phyloP scores from a whole-genome alignment of 2,329 filamentous ascomycete species.

The Alternaria metachromatica region DNA sequence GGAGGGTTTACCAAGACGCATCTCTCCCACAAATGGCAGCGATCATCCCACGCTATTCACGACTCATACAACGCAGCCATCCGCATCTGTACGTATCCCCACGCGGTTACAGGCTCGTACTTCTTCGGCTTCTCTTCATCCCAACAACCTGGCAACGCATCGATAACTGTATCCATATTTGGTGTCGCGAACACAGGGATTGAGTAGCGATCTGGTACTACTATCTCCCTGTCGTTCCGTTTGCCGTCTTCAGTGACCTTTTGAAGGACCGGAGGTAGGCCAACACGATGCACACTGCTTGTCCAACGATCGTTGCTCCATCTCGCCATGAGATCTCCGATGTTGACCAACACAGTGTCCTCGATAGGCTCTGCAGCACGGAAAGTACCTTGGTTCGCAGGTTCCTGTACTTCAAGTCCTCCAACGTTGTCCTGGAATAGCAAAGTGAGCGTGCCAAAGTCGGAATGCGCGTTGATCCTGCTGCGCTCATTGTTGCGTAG shows the following conservation, averaged over 20 bases:
- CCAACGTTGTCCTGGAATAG: conserved; percentile 53
- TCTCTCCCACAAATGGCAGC: background rate
- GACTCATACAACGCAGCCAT: conserved; percentile 26
- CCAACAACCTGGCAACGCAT: conserved; percentile 45
- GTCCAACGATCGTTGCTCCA: conserved; percentile 49
- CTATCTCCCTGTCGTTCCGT: conserved; percentile 14
- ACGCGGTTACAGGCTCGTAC: conserved; percentile 50
- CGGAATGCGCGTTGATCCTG: conserved; percentile 53
- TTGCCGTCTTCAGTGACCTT: background rate
- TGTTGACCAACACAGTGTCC: conserved; percentile 48
- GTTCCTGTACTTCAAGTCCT: conserved; percentile 49
- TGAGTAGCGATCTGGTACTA: conserved; percentile 47
- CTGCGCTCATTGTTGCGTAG: conserved; percentile 27
- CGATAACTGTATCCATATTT: conserved; percentile 48
- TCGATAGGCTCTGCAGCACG: conserved; percentile 37
- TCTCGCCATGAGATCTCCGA: conserved; percentile 50
- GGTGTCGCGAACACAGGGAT: conserved; percentile 52
- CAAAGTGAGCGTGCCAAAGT: conserved; percentile 52
- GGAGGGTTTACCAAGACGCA: background rate
- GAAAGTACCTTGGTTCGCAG: conserved; percentile 34
- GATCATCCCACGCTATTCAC: background rate
- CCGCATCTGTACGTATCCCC: conserved; percentile 40
- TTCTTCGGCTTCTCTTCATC: conserved; percentile 39
- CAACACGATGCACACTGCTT: conserved; percentile 51
- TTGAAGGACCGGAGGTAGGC: conserved; percentile 27